Evolutionary conservation across 176 grass and related monocot genomes (phyloP), one percentile per base, ranked within the genome.

Genomic region (Juncus inflexus): DNA sequence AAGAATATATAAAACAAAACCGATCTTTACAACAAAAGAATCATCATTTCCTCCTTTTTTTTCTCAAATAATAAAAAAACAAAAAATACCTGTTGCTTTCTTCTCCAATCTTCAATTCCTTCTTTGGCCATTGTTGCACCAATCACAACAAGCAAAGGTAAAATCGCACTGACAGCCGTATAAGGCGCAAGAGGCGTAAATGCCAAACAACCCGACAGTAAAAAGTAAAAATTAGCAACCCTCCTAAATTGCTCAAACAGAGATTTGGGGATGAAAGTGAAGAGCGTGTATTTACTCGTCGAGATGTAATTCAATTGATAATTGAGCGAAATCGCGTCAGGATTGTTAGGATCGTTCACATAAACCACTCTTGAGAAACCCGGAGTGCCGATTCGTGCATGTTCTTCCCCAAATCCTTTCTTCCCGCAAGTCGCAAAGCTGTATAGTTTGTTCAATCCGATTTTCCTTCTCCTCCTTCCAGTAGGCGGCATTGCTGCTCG

Each of bases 231-330:
- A 73, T 99, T 99, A 5, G 95, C 95, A 65, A 99, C 95, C 75
- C 95, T 91, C 65, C 95, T 84, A 78, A 99, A 99, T 80, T 99
- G 95, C 73, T 99, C 95, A 62, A 99, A 99, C 40, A 99, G 77
- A 52, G 89, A 90, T 68, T 99, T 99, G 42, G 95, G 95, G 47
- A 99, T 19, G 76, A 99, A 99, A 40, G 89, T 90, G 10, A 69
- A 71, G 40, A 94, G 2, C 0, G 65, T 78, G 62, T 99, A 99
- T 80, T 99, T 99, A 3, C 89, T 90, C 2, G 89, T 99, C 0
- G 89, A 90, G 62, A 99, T 81, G 42, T 69, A 80, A 41, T 99
- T 99, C 35, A 8, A 59, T 0, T 5, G 63, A 37, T 99, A 90
- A 7, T 60, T 74, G n/a, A 90, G 74, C 37, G 57, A 72, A 16